Base-by-base conservation (phyloP, 176 grass and related monocot genomes). In the Oryza punctata region DNA sequence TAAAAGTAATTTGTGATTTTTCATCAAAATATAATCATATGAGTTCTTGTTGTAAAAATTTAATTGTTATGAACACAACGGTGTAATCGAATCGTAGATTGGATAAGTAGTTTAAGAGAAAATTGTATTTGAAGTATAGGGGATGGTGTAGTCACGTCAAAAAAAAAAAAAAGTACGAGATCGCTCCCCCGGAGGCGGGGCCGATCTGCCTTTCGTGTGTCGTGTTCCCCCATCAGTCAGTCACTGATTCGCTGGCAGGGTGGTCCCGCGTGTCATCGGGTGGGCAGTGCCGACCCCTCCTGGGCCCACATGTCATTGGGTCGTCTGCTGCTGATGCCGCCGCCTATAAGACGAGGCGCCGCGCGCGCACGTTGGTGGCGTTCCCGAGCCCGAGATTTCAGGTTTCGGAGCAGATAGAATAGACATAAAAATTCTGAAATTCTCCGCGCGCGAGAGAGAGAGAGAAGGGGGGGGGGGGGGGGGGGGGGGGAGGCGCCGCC, bases 281-380 rank as follows among this genome's bases (percentile, higher is more conserved):
- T 8, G 19, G 4, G 47, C 32, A 28, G 23, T 38, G 40, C 8
- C 14, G 50, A 54, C 32, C 32, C 32, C 32, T 33, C 32, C 32
- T 33, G 32, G 32, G 32, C 29, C 37, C 10, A 2, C 4, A 10
- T 70, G 68, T 24, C 68, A 70, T 24, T 24, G 16, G 26, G 8
- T 1, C 3, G 0, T 24, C 16, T 57, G 15, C 52, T 24, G n/a
- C 57, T 61, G 54, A 4, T 61, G 19, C 54, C 19, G 54, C 19
- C 19, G 54, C 57, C 57, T 61, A 61, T 61, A 61, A 33, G 32
- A 4, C 32, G 32, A 1, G 57, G 7, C 1, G 19, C 16, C 5
- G 61, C 46, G 70, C 46, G 70, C 85, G 70, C 85, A 46, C 63
- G 70, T 75, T 81, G 63, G 70, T 40, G 23, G 70, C 71, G 1